These are phyloP conservation scores for Helminthosporium solani DNA, from an alignment of 2,329 filamentous ascomycete species.

Conservation along the genomic window DNA sequence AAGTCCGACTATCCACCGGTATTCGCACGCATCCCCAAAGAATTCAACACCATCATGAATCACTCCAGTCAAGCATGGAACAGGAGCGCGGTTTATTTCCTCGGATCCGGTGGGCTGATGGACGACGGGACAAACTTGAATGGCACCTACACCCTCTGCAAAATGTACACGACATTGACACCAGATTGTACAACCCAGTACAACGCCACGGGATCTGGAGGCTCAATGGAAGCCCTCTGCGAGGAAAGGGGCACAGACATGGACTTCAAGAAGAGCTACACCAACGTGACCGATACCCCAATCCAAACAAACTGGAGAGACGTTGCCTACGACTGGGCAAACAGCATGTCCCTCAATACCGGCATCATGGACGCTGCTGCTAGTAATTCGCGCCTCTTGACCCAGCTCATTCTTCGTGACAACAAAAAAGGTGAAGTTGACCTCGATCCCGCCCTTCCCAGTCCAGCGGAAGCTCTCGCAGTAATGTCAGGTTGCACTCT, in stretches of 20 bases:
- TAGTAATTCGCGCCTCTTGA: constrained; percentile 47
- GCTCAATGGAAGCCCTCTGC: constrained; percentile 62
- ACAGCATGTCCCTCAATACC: constrained; percentile 45
- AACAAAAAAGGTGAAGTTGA: constrained; percentile 21
- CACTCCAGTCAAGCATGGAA: constrained; percentile 38
- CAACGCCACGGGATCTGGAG: constrained; percentile 52
- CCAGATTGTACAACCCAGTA: constrained; percentile 63
- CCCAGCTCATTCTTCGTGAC: constrained; percentile 44
- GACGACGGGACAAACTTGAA: constrained; percentile 20
- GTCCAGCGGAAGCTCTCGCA: constrained; percentile 71
- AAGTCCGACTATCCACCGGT: constrained; percentile 45
- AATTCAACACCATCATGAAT: constrained; percentile 62
- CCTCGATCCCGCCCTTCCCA: constrained; percentile 59
- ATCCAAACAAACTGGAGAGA: constrained; percentile 46
- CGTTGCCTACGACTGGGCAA: constrained; percentile 47
- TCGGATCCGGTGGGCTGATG: constrained; percentile 46
- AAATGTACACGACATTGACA: constrained; percentile 63
- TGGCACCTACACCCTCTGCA: constrained; percentile 63
- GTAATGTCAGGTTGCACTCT: constrained; percentile 68
- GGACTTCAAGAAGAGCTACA: constrained; percentile 54
- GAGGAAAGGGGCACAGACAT: constrained; percentile 56
- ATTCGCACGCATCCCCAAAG: constrained; percentile 54
- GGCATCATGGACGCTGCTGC: constrained; percentile 47
- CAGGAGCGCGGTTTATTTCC: constrained; percentile 63
- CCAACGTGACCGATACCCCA: constrained; percentile 59